phyloP scores from a whole-genome alignment of 192 early-diverging fungal genomes.

The Linnemannia elongata region DNA sequence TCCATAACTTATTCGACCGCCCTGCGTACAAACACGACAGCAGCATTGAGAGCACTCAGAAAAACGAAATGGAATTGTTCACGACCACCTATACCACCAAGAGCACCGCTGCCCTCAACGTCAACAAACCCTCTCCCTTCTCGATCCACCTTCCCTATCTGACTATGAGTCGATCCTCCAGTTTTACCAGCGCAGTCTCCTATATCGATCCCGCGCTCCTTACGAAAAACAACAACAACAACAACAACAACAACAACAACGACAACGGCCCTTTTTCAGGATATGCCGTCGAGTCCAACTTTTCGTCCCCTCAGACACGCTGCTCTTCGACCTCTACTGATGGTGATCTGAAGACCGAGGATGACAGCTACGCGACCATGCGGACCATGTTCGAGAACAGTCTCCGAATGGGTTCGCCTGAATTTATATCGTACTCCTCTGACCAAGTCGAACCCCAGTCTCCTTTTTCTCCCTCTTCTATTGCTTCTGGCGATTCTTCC shows the following conservation, averaged over 20 bases:
- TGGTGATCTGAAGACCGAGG: slow-evolving; percentile 3
- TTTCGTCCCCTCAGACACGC: slow-evolving; percentile 4
- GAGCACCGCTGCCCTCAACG: neutral
- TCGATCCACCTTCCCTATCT: neutral
- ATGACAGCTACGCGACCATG: slow-evolving; percentile 12
- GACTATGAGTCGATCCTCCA: slow-evolving; percentile 26
- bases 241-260: neutral
- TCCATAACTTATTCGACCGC: neutral
- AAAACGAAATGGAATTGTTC: slow-evolving; percentile 11
- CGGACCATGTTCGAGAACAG: slow-evolving; percentile 16
- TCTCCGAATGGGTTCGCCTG: neutral
- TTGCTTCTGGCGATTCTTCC: neutral
- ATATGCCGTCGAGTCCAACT: neutral
- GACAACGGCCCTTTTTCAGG: neutral
- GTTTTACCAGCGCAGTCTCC: neutral
- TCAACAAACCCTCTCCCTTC: slow-evolving; percentile 10
- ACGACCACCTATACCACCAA: neutral
- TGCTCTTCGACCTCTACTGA: neutral
- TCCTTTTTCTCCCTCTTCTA: neutral
- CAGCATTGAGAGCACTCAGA: neutral
- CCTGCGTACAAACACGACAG: neutral
- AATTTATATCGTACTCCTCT: neutral
- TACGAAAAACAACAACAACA: neutral
- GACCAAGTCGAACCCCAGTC: neutral
- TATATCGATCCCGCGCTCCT: slow-evolving; percentile 29